phyloP scores from a whole-genome alignment of 345 rosid genomes.

The Citrus australasica region DNA sequence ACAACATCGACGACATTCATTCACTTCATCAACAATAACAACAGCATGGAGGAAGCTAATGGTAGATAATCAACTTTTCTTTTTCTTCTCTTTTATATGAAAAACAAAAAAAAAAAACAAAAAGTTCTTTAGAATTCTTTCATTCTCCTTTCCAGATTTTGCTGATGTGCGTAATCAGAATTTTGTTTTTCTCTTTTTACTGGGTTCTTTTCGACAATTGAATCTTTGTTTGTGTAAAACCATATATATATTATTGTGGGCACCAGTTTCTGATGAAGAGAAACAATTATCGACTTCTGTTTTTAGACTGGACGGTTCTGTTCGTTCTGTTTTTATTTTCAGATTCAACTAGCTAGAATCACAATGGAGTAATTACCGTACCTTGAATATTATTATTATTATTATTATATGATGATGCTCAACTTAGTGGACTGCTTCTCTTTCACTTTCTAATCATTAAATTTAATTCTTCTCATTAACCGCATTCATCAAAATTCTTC shows the following conservation, averaged over 20 bases:
- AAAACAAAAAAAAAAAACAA: not conserved
- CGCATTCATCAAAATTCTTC: not conserved
- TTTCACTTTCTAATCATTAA: not conserved
- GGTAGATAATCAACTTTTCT: conserved; percentile 4
- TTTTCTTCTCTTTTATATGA: not conserved
- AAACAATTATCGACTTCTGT: not conserved
- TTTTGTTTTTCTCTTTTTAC: not conserved
- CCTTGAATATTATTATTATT: not conserved
- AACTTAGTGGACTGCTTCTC: too few species aligned
- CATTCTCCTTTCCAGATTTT: not conserved
- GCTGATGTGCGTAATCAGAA: not conserved
- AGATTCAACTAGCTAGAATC: not conserved
- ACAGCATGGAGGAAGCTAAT: conserved; percentile 33
- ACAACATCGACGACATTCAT: too few species aligned
- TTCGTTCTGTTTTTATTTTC: not conserved
- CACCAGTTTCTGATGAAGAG: not conserved
- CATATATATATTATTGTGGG: not conserved
- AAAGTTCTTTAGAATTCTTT: not conserved
- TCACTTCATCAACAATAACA: not conserved
- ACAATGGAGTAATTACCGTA: not conserved
- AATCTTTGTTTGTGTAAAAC: not conserved
- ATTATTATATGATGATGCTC: not conserved
- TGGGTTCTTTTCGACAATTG: not conserved
- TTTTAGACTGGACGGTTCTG: not conserved
- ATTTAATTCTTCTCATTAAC: not conserved